phyloP scores from a whole-genome alignment of 495 filamentous ascomycete species.

The Aspergillus egyptiacus region DNA sequence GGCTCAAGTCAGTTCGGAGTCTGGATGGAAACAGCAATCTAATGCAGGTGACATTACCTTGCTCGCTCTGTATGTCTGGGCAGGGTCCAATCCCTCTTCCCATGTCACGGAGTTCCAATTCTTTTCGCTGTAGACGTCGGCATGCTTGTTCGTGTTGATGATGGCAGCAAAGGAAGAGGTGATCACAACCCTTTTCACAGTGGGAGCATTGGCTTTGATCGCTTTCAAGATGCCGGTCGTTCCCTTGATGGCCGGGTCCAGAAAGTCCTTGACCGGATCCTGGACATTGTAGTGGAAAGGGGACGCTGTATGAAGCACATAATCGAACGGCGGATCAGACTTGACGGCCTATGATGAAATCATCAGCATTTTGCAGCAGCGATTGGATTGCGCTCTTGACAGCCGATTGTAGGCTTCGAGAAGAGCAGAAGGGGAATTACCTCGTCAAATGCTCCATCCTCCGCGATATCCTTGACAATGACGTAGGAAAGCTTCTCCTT shows the following conservation, averaged over 20 bases:
- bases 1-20: slow-evolving; percentile 5
- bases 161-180: slow-evolving; percentile 84
- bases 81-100: slow-evolving; percentile 54
- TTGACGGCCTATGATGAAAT: slow-evolving; percentile 46
- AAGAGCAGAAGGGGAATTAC: slow-evolving; percentile 23
- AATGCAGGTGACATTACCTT: slow-evolving; percentile 40
- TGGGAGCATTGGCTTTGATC: slow-evolving; percentile 65
- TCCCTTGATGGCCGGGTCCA: slow-evolving; percentile 80
- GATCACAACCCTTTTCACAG: slow-evolving; percentile 75
- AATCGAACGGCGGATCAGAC: slow-evolving; percentile 68
- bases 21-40: neutral
- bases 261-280: slow-evolving; percentile 71
- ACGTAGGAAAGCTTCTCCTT: slow-evolving; percentile 64
- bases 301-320: slow-evolving; percentile 81
- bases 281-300: slow-evolving; percentile 72
- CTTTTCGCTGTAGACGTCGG: slow-evolving; percentile 58
- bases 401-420: too few relatives aligned
- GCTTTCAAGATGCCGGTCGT: slow-evolving; percentile 75
- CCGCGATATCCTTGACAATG: slow-evolving; percentile 79
- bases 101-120: slow-evolving; percentile 82
- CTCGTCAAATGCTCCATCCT: slow-evolving; percentile 70
- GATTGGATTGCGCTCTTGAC: too few relatives aligned
- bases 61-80: slow-evolving; percentile 62
- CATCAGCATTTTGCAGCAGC: neutral
- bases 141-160: slow-evolving; percentile 43